phyloP scores from a whole-genome alignment of 2,329 filamentous ascomycete genomes.

The Triangularia verruculosa region DNA sequence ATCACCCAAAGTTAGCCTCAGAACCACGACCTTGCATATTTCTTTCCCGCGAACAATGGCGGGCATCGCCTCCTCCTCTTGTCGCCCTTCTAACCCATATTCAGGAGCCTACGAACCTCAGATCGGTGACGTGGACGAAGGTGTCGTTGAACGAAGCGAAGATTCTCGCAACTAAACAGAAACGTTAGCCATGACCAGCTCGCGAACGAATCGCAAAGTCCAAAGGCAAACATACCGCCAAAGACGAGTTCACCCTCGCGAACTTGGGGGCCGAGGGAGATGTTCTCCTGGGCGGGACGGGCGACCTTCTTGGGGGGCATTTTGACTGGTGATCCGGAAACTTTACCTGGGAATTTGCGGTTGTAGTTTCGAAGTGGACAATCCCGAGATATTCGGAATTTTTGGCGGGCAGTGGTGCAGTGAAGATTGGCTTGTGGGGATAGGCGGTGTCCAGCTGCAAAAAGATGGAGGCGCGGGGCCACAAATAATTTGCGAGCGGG shows the following conservation, averaged over 20 bases:
- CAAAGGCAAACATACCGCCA: conserved; percentile 50
- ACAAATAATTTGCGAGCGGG: conserved; percentile 10
- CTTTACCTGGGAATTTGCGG: conserved; percentile 22
- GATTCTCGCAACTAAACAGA: conserved; percentile 71
- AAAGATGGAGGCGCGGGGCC: conserved; percentile 19
- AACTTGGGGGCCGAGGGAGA: conserved; percentile 85
- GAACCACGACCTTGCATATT: conserved; percentile 18
- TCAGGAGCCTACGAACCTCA: conserved; percentile 62
- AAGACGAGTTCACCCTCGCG: conserved; percentile 90
- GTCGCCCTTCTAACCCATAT: conserved; percentile 11
- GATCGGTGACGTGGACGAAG: conserved; percentile 99
- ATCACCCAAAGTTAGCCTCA: conserved; percentile 66
- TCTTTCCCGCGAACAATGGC: background rate
- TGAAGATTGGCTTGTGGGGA: conserved; percentile 26
- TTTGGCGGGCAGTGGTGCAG: conserved; percentile 23
- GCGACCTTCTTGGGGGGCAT: conserved; percentile 95
- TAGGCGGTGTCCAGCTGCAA: conserved; percentile 29
- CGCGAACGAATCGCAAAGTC: background rate
- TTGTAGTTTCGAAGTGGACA: conserved; percentile 30
- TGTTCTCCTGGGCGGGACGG: conserved; percentile 89
- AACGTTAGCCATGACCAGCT: conserved; percentile 8
- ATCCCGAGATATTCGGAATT: conserved; percentile 22
- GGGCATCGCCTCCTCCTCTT: conserved; percentile 14
- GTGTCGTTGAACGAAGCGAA: conserved; percentile 94
- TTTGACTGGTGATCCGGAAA: conserved; percentile 45